Conservation (phyloP, 2,329 filamentous ascomycete genomes). For the Penicillium verrucosum region DNA sequence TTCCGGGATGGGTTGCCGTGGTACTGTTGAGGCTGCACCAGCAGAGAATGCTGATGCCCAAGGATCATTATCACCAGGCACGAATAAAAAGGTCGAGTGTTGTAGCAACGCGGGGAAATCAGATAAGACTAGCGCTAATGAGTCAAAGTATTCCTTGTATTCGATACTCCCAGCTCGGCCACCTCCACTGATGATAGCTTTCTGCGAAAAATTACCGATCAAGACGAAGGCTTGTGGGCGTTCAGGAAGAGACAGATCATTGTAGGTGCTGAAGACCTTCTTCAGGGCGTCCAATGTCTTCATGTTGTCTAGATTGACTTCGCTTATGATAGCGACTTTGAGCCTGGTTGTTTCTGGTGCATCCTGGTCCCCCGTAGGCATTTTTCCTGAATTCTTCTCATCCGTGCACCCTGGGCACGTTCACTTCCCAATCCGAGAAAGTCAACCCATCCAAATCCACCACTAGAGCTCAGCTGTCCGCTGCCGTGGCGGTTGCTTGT, state of each 20-base stretch:
- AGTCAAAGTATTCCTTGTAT: conserved; percentile 95
- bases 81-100: conserved; percentile 80
- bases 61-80: conserved; percentile 96
- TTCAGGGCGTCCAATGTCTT: conserved; percentile 75
- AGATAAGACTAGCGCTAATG: conserved; percentile 73
- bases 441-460: conserved; percentile 95
- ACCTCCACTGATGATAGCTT: conserved; percentile 60
- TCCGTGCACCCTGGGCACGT: conserved; percentile 73
- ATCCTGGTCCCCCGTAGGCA: conserved; percentile 49
- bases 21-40: conserved; percentile 47
- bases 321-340: conserved; percentile 73
- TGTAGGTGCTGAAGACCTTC: conserved; percentile 74
- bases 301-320: conserved; percentile 81
- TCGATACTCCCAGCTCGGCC: conserved; percentile 80
- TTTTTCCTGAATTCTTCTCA: conserved; percentile 74
- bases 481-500: conserved; percentile 51
- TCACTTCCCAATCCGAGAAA: conserved; percentile 91
- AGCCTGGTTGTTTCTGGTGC: conserved; percentile 37
- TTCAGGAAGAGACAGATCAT: conserved; percentile 59
- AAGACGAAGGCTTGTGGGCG: conserved; percentile 77
- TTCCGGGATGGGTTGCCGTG: conserved; percentile 64
- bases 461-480: conserved; percentile 53
- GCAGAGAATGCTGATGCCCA: conserved; percentile 78
- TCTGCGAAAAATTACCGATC: conserved; percentile 74
- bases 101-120: conserved; percentile 81